A percentile compares a stretch with the other conserved stretches of the same genome.
Conservation (phyloP, 1,284 basidiomycete genomes). For the Cryptococcus sp. region DNA sequence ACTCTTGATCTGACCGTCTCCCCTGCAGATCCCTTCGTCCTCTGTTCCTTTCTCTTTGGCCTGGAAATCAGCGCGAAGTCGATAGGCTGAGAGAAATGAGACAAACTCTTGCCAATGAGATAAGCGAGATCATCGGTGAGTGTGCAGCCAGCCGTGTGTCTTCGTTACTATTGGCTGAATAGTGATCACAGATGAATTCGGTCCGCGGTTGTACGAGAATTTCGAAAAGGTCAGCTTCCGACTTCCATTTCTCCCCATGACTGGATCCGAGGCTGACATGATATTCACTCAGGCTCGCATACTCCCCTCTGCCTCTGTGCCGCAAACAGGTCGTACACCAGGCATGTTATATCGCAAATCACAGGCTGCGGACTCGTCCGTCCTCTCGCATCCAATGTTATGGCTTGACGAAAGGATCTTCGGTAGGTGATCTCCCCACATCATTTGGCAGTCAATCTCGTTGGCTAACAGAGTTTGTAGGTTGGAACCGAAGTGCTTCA, state of each 20-base stretch:
- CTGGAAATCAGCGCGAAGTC: conserved; percentile 85
- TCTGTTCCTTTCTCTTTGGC: conserved; percentile 83
- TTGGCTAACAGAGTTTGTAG: conserved; percentile 5
- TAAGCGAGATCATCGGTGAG: conserved; percentile 85
- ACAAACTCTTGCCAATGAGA: conserved; percentile 77
- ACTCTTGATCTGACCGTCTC: not conserved
- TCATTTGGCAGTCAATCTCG: not conserved
- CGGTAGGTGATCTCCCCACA: conserved; percentile 26
- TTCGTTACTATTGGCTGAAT: not conserved
- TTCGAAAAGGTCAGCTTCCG: conserved; percentile 69
- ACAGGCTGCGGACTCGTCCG: conserved; percentile 40
- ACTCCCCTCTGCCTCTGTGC: conserved; percentile 76
- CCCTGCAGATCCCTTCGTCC: conserved; percentile 79
- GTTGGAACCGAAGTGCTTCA: conserved; percentile 47
- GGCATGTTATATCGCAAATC: conserved; percentile 39
- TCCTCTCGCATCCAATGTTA: conserved; percentile 52
- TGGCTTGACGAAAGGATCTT: conserved; percentile 55
- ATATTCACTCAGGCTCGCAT: conserved; percentile 66
- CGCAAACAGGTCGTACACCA: conserved; percentile 60
- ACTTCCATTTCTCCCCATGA: not conserved
- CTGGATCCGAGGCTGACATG: conserved; percentile 10
- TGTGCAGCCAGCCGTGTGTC: conserved; percentile 33
- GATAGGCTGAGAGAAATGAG: conserved; percentile 79
- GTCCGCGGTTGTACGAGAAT: conserved; percentile 83
- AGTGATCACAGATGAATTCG: conserved; percentile 58